Evolutionary conservation across 768 basidiomycete species (phyloP).

Genomic region (Termitomyces heimii): DNA sequence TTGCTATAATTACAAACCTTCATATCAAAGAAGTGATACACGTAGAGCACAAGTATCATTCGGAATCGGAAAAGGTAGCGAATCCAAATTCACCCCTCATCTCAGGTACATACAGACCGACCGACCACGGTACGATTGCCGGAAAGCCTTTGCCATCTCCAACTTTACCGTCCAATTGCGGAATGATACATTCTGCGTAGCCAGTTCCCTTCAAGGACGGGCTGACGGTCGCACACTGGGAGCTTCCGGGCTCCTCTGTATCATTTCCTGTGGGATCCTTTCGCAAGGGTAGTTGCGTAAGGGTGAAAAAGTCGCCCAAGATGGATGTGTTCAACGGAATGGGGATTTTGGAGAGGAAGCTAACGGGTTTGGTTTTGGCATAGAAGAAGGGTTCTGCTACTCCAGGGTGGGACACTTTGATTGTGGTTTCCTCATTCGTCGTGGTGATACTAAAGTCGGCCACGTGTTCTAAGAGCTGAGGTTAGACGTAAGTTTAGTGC

Average conservation of each 20-base stretch:
- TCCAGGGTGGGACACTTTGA: constrained; percentile 19
- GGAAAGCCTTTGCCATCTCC: constrained; percentile 22
- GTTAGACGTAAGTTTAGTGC: too few species aligned
- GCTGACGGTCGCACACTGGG: constrained; percentile 14
- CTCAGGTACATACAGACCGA: constrained; percentile 6
- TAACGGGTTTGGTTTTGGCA: constrained; percentile 20
- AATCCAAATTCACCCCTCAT: constrained; percentile 1
- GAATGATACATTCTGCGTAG: constrained; percentile 7
- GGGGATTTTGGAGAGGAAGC: constrained; percentile 18
- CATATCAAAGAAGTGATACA: neutral
- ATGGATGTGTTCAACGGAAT: constrained; percentile 15
- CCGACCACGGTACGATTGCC: constrained; percentile 18
- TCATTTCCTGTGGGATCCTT: constrained; percentile 13
- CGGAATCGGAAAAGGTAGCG: neutral
- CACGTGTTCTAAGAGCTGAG: constrained; percentile 19
- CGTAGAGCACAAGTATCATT: neutral
- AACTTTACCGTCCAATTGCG: constrained; percentile 14
- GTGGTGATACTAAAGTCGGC: constrained; percentile 22
- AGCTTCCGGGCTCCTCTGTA: constrained; percentile 18
- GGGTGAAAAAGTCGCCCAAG: constrained; percentile 8
- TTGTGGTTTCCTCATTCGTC: constrained; percentile 14
- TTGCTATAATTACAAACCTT: neutral
- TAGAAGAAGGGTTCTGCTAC: constrained; percentile 23
- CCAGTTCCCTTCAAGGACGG: constrained; percentile 13
- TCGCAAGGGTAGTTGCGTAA: constrained; percentile 20